Evolutionary conservation across 768 basidiomycete genomes (phyloP), one percentile per base, ranked within the genome.

Genomic region (Suillus sp.): DNA sequence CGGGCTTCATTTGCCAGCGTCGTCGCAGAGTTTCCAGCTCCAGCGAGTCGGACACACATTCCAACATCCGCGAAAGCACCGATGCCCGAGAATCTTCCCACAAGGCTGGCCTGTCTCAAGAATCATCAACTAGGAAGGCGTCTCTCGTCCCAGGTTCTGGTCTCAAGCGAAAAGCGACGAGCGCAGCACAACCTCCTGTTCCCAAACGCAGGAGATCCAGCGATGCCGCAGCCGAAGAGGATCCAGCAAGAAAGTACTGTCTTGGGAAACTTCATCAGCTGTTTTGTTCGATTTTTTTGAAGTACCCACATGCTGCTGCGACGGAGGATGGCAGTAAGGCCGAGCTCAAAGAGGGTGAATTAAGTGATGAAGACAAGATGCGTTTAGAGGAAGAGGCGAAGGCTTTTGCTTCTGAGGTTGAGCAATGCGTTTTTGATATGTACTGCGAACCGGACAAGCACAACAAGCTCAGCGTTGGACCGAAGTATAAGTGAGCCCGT

Each of bases 191-290:
- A 9, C 74, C 78, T 47, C 74, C 79, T 11, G 80, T 79, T 8
- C 68, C 81, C 20, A 71, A 81, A 16, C 87, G 87, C 71, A 79
- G 83, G 63, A 83, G 79, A 69, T 74, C 78, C 25, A 80, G 80
- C 35, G 76, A 79, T 35, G 73, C 74, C 43, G 68, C 70, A n/a
- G 75, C 80, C 1, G 74, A 78, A 7, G 88, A 88, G n/a, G 92
- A 95, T 69, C 86, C 90, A 10, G 82, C 85, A 0, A 82, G 93
- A 65, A 92, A 88, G 71, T 94, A 93, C 67, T 95, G 93, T 73
- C 79, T 91, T 56, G 83, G 83, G 16, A 93, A 93, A 75, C 76
- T 93, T 68, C 84, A 86, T 68, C 89, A 90, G 55, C 77, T 93
- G 65, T 85, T 93, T 73, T 79, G 78, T 64, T 83, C 87, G 34